Evolutionary conservation across 129 eudicot genomes (phyloP).

Genomic region (Escallonia herrerae): DNA sequence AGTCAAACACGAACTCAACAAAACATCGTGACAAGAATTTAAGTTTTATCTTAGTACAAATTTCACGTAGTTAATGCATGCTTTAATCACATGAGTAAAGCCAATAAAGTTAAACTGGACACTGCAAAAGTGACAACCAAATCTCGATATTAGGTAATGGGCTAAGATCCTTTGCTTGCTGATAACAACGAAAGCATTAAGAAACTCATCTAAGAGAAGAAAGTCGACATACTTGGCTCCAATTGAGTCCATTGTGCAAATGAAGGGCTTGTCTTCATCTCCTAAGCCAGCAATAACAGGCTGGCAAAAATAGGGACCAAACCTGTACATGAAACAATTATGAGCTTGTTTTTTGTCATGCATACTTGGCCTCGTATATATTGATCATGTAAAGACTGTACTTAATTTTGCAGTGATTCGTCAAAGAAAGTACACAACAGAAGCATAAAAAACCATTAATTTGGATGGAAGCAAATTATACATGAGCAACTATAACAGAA

Average conservation of each 20-base stretch:
- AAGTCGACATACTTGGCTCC: slow-evolving; percentile 79
- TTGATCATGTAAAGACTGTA: background rate
- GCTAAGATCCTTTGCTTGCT: too few species aligned
- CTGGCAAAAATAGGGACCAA: slow-evolving; percentile 93
- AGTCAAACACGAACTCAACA: too few species aligned
- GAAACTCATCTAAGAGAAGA: background rate
- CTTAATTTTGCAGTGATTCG: background rate
- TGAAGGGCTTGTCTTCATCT: slow-evolving; percentile 92
- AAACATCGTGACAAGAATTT: too few species aligned
- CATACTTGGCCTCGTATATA: background rate
- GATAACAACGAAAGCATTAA: too few species aligned
- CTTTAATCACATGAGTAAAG: too few species aligned
- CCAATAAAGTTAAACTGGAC: too few species aligned
- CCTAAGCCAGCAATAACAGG: slow-evolving; percentile 97
- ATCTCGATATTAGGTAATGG: too few species aligned
- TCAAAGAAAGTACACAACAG: background rate
- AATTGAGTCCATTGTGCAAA: slow-evolving; percentile 96
- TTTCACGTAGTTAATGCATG: too few species aligned
- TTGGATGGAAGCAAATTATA: too few species aligned
- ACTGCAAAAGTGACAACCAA: too few species aligned
- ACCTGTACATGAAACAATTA: slow-evolving; percentile 30
- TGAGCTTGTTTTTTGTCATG: background rate
- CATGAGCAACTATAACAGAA: too few species aligned
- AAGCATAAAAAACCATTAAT: background rate
- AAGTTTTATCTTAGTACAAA: too few species aligned